phyloP scores from a whole-genome alignment of 768 basidiomycete genomes.

The Boletus sensibilis region DNA sequence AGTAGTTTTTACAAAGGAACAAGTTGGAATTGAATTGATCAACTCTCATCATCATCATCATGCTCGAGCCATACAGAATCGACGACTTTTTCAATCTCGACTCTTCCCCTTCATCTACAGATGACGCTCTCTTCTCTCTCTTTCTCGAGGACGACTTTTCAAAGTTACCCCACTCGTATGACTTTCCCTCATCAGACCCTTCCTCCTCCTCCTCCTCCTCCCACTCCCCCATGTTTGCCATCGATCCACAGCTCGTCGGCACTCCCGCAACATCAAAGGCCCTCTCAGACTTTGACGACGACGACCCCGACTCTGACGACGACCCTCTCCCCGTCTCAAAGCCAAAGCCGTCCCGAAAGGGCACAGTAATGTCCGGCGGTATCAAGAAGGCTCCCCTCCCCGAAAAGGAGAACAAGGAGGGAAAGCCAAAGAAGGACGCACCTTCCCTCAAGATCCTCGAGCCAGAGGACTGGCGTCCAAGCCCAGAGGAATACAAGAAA shows the following conservation, averaged over 20 bases:
- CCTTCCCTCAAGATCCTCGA: constrained; percentile 23
- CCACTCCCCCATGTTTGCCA: constrained; percentile 41
- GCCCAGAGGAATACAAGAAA: constrained; percentile 92
- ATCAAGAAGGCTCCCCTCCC: constrained; percentile 56
- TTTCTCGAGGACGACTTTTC: constrained; percentile 45
- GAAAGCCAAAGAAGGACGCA: constrained; percentile 30
- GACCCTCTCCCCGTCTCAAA: constrained; percentile 31
- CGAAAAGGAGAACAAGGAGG: constrained; percentile 34
- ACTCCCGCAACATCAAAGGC: constrained; percentile 52
- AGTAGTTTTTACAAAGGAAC: neutral
- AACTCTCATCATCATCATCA: neutral
- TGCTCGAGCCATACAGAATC: constrained; percentile 35
- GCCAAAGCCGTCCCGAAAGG: constrained; percentile 55
- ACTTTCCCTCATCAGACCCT: constrained; percentile 22
- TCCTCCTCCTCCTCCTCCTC: constrained; percentile 20
- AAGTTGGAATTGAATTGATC: no score
- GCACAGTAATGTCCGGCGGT: constrained; percentile 73
- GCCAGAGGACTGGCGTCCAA: constrained; percentile 80
- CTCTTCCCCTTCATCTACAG: constrained; percentile 37
- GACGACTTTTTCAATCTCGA: constrained; percentile 70
- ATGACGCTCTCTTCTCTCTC: constrained; percentile 42
- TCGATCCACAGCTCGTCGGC: constrained; percentile 77
- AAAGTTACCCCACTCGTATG: constrained; percentile 29
- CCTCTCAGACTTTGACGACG: constrained; percentile 43
- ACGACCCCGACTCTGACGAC: constrained; percentile 37